phyloP scores from a whole-genome alignment of 73 alveolate genomes.

The Uronychia binucleata region DNA sequence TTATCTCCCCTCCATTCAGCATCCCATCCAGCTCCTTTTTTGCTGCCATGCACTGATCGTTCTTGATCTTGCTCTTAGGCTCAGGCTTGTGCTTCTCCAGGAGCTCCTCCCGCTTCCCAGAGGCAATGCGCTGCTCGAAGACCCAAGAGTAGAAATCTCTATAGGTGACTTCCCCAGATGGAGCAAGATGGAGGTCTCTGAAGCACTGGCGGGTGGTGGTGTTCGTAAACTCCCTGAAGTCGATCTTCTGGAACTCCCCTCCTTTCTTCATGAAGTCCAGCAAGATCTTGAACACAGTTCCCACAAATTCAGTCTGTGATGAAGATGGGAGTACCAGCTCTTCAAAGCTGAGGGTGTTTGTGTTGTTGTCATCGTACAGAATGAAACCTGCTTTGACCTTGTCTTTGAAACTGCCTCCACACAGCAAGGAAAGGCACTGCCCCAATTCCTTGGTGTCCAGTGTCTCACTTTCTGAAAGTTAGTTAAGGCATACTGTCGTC shows the following conservation, averaged over 20 bases:
- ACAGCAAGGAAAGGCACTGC: constrained; percentile 12
- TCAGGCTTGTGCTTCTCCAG: constrained; percentile 7
- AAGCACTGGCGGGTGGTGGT: constrained; percentile 15
- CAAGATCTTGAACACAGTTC: constrained; percentile 16
- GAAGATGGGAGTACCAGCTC: not conserved
- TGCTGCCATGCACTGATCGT: not conserved
- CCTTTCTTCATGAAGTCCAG: not conserved
- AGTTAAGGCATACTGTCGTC: not conserved
- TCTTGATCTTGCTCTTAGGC: not conserved
- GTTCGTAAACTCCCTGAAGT: constrained; percentile 7
- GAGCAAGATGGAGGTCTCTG: constrained; percentile 9
- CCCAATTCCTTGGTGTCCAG: constrained; percentile 19
- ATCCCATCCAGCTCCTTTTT: not conserved
- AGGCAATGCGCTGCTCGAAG: not conserved
- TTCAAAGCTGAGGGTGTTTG: constrained; percentile 28
- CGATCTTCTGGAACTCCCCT: not conserved
- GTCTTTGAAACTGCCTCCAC: constrained; percentile 41
- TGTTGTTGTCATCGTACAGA: constrained; percentile 24
- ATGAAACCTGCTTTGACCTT: constrained; percentile 30
- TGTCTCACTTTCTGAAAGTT: not conserved
- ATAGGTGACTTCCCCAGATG: constrained; percentile 27
- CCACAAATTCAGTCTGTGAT: constrained; percentile 15
- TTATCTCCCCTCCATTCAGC: not conserved
- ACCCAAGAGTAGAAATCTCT: constrained; percentile 20
- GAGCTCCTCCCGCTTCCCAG: constrained; percentile 1